phyloP scores from a whole-genome alignment of 1,139 yeast species.

The Candida mesenterica region DNA sequence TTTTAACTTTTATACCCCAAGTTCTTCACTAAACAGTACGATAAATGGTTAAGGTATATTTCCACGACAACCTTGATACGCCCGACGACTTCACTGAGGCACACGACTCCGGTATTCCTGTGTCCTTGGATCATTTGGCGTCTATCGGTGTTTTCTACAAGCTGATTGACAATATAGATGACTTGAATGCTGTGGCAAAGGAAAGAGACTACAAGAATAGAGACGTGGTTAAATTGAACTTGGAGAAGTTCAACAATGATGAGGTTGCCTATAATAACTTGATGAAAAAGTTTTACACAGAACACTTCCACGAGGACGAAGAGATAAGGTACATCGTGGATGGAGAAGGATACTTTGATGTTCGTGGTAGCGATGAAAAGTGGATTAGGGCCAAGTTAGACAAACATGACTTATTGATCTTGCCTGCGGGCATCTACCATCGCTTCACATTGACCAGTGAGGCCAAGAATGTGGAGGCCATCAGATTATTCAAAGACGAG shows the following conservation, averaged over 20 bases:
- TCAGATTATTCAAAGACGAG: conserved; percentile 87
- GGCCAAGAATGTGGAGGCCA: conserved; percentile 65
- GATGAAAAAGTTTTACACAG: conserved; percentile 70
- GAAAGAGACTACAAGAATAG: conserved; percentile 77
- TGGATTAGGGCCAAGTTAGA: conserved; percentile 78
- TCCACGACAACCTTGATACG: conserved; percentile 65
- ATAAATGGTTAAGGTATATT: conserved; percentile 55
- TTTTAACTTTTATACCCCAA: background rate
- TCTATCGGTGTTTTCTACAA: conserved; percentile 71
- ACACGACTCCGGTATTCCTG: conserved; percentile 68
- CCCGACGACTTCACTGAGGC: conserved; percentile 65
- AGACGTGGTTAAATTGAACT: conserved; percentile 65
- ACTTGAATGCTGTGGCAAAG: conserved; percentile 64
- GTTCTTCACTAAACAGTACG: background rate
- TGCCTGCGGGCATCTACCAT: conserved; percentile 93
- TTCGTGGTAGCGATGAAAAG: conserved; percentile 61
- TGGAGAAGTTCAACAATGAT: conserved; percentile 63
- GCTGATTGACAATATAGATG: conserved; percentile 49
- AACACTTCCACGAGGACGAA: conserved; percentile 95
- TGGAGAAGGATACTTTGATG: conserved; percentile 92
- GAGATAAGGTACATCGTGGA: conserved; percentile 88
- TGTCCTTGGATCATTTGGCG: conserved; percentile 48
- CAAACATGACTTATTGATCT: conserved; percentile 65
- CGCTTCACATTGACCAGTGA: conserved; percentile 72
- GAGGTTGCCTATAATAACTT: conserved; percentile 59